Conservation (phyloP, 306 rosid genomes). For the Gynostemma pentaphyllum region DNA sequence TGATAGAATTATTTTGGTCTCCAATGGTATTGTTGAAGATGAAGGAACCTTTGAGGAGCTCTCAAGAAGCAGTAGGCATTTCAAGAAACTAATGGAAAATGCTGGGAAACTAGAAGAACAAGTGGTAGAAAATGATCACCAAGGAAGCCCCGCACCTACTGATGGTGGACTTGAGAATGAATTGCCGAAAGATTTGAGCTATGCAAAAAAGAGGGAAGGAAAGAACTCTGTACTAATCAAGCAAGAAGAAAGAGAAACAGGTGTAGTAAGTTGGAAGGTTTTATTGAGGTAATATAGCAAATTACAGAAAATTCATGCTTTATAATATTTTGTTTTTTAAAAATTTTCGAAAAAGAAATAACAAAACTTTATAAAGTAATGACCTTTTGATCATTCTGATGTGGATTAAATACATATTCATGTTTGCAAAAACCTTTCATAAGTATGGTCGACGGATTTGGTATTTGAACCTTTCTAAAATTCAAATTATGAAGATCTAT, state of each 20-base stretch:
- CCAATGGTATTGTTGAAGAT: constrained; percentile 57
- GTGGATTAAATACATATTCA: too few species aligned
- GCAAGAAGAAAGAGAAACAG: constrained; percentile 85
- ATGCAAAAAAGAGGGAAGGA: constrained; percentile 37
- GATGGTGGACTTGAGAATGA: constrained; percentile 23
- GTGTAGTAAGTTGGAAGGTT: constrained; percentile 73
- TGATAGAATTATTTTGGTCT: constrained; percentile 57
- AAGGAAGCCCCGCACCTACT: constrained; percentile 17
- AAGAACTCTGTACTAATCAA: constrained; percentile 54
- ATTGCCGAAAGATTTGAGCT: constrained; percentile 24
- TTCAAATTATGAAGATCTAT: too few species aligned
- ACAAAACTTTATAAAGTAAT: not conserved
- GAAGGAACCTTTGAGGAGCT: constrained; percentile 84
- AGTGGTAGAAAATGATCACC: constrained; percentile 20
- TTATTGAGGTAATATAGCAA: constrained; percentile 39
- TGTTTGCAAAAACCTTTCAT: too few species aligned
- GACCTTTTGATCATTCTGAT: not conserved
- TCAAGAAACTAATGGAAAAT: constrained; percentile 87
- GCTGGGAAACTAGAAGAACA: constrained; percentile 77
- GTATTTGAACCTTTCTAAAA: not conserved
- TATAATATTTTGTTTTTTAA: not conserved
- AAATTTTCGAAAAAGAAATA: not conserved
- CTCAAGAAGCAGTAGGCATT: constrained; percentile 44
- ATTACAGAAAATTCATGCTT: not conserved
- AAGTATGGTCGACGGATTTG: too few species aligned